phyloP scores from a whole-genome alignment of 805 yeast genomes.

The Nakazawaea siamensis region DNA sequence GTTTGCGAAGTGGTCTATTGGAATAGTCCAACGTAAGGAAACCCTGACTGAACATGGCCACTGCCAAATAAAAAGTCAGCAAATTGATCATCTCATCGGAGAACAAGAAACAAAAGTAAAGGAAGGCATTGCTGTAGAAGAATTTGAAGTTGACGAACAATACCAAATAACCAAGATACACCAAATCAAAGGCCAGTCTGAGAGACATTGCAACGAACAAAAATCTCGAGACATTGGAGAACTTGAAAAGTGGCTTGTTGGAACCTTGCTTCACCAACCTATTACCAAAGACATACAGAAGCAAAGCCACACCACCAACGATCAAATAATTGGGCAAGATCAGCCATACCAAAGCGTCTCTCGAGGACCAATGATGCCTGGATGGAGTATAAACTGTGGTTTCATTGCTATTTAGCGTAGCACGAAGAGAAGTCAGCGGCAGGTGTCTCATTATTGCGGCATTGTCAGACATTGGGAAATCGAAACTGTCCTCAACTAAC shows the following conservation, averaged over 20 bases:
- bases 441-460: not conserved
- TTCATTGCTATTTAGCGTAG: not conserved
- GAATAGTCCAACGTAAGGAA: conserved; percentile 3
- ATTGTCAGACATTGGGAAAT: conserved; percentile 2
- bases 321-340: conserved; percentile 6
- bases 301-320: conserved; percentile 1
- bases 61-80: conserved; percentile 5
- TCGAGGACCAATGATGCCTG: not conserved
- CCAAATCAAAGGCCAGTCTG: conserved; percentile 2
- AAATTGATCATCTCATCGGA: conserved; percentile 4
- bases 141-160: conserved; percentile 4
- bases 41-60: conserved; percentile 6
- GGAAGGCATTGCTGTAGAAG: conserved; percentile 3
- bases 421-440: too few relatives aligned
- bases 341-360: conserved; percentile 3
- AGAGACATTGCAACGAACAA: conserved; percentile 1
- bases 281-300: not conserved
- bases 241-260: conserved; percentile 2
- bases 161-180: conserved; percentile 5
- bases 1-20: not conserved
- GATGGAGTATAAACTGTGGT: conserved; percentile 5
- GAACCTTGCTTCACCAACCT: not conserved
- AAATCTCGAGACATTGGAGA: conserved; percentile 7
- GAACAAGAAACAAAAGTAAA: conserved; percentile 4
- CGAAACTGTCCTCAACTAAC: conserved; percentile 2